A percentile compares a stretch with the other conserved stretches of the same genome.
phyloP scores from a whole-genome alignment of 148 eudicot species.

The Fagopyrum tataricum region DNA sequence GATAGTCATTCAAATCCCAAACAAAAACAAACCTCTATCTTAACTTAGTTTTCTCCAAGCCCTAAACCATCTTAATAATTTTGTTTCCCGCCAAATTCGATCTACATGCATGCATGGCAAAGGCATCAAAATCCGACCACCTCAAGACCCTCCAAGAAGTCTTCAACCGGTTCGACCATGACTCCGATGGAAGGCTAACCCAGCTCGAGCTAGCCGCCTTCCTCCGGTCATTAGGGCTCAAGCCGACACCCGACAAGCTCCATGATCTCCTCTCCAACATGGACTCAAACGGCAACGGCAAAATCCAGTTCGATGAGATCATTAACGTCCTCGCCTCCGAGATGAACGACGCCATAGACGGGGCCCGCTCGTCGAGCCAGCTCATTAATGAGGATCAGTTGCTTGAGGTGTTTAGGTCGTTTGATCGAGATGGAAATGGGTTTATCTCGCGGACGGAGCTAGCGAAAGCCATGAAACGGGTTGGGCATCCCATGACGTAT shows the following conservation, averaged over 20 bases:
- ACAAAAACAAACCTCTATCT: background rate
- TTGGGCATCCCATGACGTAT: constrained; percentile 64
- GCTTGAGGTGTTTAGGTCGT: constrained; percentile 42
- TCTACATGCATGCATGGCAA: background rate
- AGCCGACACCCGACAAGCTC: constrained; percentile 47
- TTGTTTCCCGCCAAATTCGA: background rate
- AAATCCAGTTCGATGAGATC: constrained; percentile 51
- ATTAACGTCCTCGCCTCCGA: constrained; percentile 40
- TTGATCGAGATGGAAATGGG: constrained; percentile 63
- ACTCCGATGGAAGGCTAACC: constrained; percentile 61
- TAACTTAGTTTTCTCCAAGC: background rate
- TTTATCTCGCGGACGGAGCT: constrained; percentile 60
- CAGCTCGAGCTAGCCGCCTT: constrained; percentile 63
- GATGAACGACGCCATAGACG: constrained; percentile 13
- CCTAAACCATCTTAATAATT: background rate
- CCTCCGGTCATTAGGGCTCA: constrained; percentile 52
- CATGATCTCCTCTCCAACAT: constrained; percentile 32
- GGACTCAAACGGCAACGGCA: constrained; percentile 56
- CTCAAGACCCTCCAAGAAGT: constrained; percentile 42
- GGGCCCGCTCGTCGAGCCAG: constrained; percentile 13
- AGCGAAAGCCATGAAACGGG: constrained; percentile 62
- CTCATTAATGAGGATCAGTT: constrained; percentile 50
- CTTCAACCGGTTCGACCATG: constrained; percentile 61
- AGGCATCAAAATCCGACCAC: constrained; percentile 29
- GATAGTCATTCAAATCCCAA: background rate